phyloP scores from a whole-genome alignment of 2,329 filamentous ascomycete genomes.

The Epichloe coenophiala region DNA sequence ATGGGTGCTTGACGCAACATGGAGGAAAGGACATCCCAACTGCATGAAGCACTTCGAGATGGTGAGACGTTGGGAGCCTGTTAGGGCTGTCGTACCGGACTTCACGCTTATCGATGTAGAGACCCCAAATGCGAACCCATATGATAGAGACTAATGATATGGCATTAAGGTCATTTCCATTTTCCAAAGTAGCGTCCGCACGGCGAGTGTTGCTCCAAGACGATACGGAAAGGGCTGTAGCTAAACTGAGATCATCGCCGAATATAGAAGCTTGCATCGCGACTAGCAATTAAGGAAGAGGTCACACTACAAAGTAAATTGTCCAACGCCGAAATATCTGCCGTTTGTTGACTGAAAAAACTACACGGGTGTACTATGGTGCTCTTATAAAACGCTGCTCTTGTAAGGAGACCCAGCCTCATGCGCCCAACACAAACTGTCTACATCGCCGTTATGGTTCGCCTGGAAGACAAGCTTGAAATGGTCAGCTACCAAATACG shows the following conservation, averaged over 20 bases:
- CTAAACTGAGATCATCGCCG: too few relatives aligned
- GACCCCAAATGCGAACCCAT: background rate
- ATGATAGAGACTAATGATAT: background rate
- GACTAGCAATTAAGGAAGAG: too few relatives aligned
- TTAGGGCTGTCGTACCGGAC: background rate
- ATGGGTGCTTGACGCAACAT: background rate
- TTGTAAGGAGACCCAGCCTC: background rate
- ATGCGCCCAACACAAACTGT: background rate
- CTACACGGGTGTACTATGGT: background rate
- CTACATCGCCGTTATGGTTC: background rate
- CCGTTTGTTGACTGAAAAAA: background rate
- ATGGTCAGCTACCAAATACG: background rate
- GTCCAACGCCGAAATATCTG: background rate
- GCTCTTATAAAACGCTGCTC: background rate
- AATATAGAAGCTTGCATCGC: too few relatives aligned
- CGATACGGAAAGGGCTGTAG: too few relatives aligned
- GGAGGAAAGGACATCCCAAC: background rate
- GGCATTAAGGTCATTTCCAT: too few relatives aligned
- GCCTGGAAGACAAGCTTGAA: background rate
- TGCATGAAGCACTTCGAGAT: conserved; percentile 1
- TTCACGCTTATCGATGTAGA: background rate
- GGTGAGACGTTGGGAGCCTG: background rate
- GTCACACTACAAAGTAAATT: background rate
- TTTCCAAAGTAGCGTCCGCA: too few relatives aligned
- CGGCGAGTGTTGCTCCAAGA: too few relatives aligned